Percentiles rank a stretch among this genome's conserved stretches.
Evolutionary conservation across 2,329 filamentous ascomycete species (phyloP).

Genomic region (Pseudonectria buxi): DNA sequence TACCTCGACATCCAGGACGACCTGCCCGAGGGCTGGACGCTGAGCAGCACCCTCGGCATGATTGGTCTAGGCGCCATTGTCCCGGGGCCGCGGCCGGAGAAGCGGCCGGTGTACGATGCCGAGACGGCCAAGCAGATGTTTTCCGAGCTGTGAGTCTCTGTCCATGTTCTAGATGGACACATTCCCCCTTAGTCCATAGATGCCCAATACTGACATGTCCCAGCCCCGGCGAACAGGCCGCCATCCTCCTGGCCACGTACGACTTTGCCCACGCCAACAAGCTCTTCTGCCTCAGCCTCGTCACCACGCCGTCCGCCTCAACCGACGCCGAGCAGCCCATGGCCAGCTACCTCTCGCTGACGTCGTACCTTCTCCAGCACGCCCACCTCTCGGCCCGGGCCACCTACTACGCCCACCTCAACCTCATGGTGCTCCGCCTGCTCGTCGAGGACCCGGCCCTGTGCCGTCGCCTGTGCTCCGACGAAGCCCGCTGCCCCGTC

Average conservation of each 20-base stretch:
- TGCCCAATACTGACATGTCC: slow-evolving; percentile 1
- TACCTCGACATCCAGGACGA: slow-evolving; percentile 89
- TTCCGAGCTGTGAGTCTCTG: slow-evolving; percentile 59
- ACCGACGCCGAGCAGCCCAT: slow-evolving; percentile 68
- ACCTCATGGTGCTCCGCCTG: slow-evolving; percentile 76
- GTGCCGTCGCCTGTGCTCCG: slow-evolving; percentile 76
- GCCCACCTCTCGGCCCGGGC: slow-evolving; percentile 76
- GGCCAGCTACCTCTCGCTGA: slow-evolving; percentile 75
- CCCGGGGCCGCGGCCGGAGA: slow-evolving; percentile 58
- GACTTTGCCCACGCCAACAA: slow-evolving; percentile 95
- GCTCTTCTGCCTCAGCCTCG: slow-evolving; percentile 80
- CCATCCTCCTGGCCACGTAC: slow-evolving; percentile 77
- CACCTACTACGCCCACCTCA: slow-evolving; percentile 77
- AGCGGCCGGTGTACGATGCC: slow-evolving; percentile 54
- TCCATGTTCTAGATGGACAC: slow-evolving; percentile 3
- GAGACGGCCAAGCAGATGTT: slow-evolving; percentile 82
- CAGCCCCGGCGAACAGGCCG: slow-evolving; percentile 72
- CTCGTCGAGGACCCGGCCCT: slow-evolving; percentile 78
- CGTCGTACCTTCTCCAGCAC: slow-evolving; percentile 90
- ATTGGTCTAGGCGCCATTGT: slow-evolving; percentile 76
- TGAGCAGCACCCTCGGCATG: slow-evolving; percentile 73
- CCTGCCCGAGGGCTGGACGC: slow-evolving; percentile 79
- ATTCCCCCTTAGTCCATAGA: too few species aligned
- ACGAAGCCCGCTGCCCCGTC: slow-evolving; percentile 66
- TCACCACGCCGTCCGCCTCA: slow-evolving; percentile 52